Evolutionary conservation across 768 basidiomycete genomes (phyloP), one percentile per base, ranked within the genome.

Genomic region (Xerocomus spinulosus): DNA sequence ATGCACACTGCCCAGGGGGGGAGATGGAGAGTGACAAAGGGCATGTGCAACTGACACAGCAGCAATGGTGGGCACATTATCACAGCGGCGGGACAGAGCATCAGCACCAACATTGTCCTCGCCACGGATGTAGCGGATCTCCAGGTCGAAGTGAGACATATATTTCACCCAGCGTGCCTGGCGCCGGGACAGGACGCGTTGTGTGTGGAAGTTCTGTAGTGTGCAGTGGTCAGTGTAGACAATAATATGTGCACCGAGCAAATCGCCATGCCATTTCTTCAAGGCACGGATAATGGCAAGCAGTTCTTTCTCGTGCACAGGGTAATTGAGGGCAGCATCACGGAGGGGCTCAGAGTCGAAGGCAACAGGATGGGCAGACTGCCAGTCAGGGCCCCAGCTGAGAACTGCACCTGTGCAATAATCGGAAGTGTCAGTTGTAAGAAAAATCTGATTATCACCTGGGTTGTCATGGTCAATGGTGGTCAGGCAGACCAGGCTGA

Each of bases 111-210:
- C 10, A 12, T 55, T 57, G 12, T 68, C 62, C 1, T 56, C 53
- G 0, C 75, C 76, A 0, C 55, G 41, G 59, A 39, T 44, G 44
- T 34, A 57, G 1, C 0, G 44, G 25, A 46, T 51, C 0, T 24
- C 12, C 7, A 46, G n/a, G 33, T 76, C 66, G 46, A 73, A 78
- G 15, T 68, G 55, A 0, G 53, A 45, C 1, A 79, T 49, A 18
- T 68, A 66, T 7, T 46, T 75, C 65, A 4, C 69, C 76, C 75
- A 76, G 0, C 66, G 52, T 0, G 63, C 63, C 28, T 74, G 57
- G 0, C 30, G 5, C 0, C 17, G 28, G 0, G 51, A 55, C 0
- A 58, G 20, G 5, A 48, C 40, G 0, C 9, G 3, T 26, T 58
- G 49, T 0, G 35, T 24, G 0, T 5, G 0, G 20, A 52, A 57